Evolutionary conservation across 176 grass and related monocot genomes (phyloP).

Genomic region (Rhynchospora tenuis): DNA sequence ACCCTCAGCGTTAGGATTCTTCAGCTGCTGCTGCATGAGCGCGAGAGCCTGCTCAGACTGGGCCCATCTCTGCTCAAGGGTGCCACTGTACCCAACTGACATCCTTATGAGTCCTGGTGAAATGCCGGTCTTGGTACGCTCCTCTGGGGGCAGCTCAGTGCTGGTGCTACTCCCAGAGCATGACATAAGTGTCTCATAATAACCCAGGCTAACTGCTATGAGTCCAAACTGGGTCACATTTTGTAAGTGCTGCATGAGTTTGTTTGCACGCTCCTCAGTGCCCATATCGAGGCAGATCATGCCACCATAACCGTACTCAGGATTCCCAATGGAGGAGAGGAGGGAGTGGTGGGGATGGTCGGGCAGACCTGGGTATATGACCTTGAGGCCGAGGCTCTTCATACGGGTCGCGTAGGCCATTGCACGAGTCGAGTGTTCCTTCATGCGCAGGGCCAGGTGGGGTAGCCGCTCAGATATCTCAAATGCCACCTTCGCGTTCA

Average conservation of each 20-base stretch:
- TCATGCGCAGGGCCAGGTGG: slow-evolving; percentile 72
- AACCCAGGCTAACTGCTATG: slow-evolving; percentile 86
- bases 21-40: slow-evolving; percentile 31
- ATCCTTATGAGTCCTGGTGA: slow-evolving; percentile 61
- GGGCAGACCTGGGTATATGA: slow-evolving; percentile 60
- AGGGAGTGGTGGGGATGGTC: slow-evolving; percentile 70
- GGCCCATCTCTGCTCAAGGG: slow-evolving; percentile 68
- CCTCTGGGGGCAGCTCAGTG: slow-evolving; percentile 75
- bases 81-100: slow-evolving; percentile 72
- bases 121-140: slow-evolving; percentile 46
- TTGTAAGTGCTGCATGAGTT: slow-evolving; percentile 85
- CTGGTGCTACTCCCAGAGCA: slow-evolving; percentile 82
- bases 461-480: slow-evolving; percentile 68
- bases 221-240: slow-evolving; percentile 86
- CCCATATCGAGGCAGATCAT: slow-evolving; percentile 93
- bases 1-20: not conserved
- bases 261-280: slow-evolving; percentile 63
- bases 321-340: slow-evolving; percentile 41
- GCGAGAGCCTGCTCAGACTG: slow-evolving; percentile 69
- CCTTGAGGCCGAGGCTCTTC: slow-evolving; percentile 46
- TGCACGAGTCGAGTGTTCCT: slow-evolving; percentile 73
- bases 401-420: slow-evolving; percentile 56
- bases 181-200: slow-evolving; percentile 93
- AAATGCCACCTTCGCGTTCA: slow-evolving; percentile 92
- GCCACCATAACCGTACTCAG: slow-evolving; percentile 54